Conservation (phyloP, 805 yeast genomes). For the Candida easanensis region DNA sequence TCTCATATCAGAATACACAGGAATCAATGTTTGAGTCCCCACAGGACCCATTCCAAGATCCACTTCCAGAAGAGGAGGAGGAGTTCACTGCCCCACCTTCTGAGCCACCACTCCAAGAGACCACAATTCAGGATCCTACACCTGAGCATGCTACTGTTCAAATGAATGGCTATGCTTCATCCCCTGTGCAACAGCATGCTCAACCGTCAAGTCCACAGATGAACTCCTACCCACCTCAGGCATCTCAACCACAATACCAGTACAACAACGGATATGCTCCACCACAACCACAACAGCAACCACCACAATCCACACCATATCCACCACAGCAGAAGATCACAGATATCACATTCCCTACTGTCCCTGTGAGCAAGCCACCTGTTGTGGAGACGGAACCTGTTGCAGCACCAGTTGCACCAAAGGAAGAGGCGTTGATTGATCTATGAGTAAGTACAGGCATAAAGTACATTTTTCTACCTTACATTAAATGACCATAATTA, state of each 20-base stretch:
- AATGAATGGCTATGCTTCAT: background rate
- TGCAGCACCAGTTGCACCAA: conserved; percentile 4
- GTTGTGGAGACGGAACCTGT: conserved; percentile 7
- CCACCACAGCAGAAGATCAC: conserved; percentile 28
- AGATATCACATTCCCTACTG: conserved; percentile 39
- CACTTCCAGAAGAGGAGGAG: conserved; percentile 19
- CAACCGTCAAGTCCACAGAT: conserved; percentile 6
- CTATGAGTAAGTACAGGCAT: conserved; percentile 36
- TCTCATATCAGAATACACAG: background rate
- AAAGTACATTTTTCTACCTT: too few species aligned
- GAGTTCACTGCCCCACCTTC: conserved; percentile 23
- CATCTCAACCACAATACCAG: conserved; percentile 9
- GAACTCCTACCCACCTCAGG: conserved; percentile 8
- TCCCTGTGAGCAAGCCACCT: conserved; percentile 32
- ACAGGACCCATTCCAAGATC: conserved; percentile 14
- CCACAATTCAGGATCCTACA: conserved; percentile 8
- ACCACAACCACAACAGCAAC: conserved; percentile 3
- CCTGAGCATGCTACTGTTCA: background rate
- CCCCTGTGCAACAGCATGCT: conserved; percentile 12
- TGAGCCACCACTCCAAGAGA: conserved; percentile 2
- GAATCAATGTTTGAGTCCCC: conserved; percentile 3
- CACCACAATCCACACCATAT: conserved; percentile 7
- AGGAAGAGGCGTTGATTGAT: conserved; percentile 26
- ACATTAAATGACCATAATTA: too few species aligned
- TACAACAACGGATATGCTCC: conserved; percentile 6